Evolutionary conservation across 129 eudicot species (phyloP).

Genomic region (Tagetes patula): DNA sequence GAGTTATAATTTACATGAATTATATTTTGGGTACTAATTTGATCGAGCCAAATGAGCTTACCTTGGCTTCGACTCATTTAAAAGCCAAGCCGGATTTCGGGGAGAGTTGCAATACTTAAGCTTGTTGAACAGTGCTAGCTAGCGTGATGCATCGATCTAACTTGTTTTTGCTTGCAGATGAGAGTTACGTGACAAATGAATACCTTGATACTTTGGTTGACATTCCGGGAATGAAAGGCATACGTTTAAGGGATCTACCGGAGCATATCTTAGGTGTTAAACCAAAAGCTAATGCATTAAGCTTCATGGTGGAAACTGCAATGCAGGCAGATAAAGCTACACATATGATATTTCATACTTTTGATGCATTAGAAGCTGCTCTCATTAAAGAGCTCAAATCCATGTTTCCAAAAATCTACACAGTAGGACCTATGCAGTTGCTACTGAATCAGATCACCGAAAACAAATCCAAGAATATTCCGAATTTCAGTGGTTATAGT

Average conservation of each 20-base stretch:
- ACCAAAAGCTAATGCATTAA: slow-evolving; percentile 32
- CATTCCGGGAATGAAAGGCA: slow-evolving; percentile 46
- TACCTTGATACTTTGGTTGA: slow-evolving; percentile 46
- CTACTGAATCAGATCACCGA: slow-evolving; percentile 36
- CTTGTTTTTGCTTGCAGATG: slow-evolving; percentile 41
- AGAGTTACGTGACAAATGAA: slow-evolving; percentile 45
- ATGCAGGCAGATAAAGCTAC: slow-evolving; percentile 26
- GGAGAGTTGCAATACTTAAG: too few species aligned
- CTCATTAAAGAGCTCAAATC: slow-evolving; percentile 31
- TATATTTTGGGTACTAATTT: too few species aligned
- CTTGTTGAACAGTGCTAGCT: neutral
- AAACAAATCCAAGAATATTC: slow-evolving; percentile 6
- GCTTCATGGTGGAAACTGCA: slow-evolving; percentile 24
- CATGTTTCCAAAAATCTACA: slow-evolving; percentile 36
- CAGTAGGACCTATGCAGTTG: slow-evolving; percentile 49
- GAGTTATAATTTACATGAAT: too few species aligned
- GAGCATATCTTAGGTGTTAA: slow-evolving; percentile 47
- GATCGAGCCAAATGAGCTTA: too few species aligned
- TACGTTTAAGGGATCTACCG: slow-evolving; percentile 52
- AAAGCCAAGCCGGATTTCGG: too few species aligned
- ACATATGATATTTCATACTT: slow-evolving; percentile 53
- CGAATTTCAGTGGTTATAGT: slow-evolving; percentile 25
- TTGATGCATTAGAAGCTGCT: slow-evolving; percentile 48
- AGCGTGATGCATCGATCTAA: neutral
- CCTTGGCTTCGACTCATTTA: too few species aligned